These are phyloP conservation scores for Carex myosuroides DNA, from an alignment of 176 grass and related monocot genomes.

Conservation along the genomic window DNA sequence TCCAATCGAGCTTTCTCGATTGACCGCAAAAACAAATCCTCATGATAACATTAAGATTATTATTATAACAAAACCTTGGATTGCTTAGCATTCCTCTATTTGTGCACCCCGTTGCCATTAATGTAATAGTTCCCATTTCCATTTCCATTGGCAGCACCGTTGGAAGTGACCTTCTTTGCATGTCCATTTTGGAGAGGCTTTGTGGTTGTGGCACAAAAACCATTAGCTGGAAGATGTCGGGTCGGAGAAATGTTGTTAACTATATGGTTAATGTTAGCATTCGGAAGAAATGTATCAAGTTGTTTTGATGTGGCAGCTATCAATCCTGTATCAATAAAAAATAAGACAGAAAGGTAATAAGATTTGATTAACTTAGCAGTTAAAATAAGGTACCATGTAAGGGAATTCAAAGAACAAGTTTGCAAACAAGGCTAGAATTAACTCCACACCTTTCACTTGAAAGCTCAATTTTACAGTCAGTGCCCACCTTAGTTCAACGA, in stretches of 20 bases:
- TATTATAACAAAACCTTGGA: conserved; percentile 22
- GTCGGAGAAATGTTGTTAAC: neutral
- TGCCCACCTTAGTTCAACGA: neutral
- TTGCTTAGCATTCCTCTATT: conserved; percentile 19
- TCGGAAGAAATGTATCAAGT: conserved; percentile 37
- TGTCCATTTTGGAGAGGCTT: conserved; percentile 56
- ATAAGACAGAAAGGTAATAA: neutral
- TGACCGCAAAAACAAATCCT: conserved; percentile 29
- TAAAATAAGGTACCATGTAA: neutral
- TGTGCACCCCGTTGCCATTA: conserved; percentile 82
- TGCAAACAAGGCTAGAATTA: neutral
- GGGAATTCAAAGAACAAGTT: neutral
- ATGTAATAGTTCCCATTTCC: conserved; percentile 47
- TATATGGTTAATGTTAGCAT: conserved; percentile 11
- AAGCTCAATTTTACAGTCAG: neutral
- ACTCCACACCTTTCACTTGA: neutral
- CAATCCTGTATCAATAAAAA: conserved; percentile 46
- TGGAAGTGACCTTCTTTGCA: conserved; percentile 33
- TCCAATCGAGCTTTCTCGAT: conserved; percentile 39
- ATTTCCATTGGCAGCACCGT: conserved; percentile 32
- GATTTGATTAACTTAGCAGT: neutral
- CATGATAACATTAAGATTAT: conserved; percentile 35
- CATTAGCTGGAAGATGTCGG: conserved; percentile 33
- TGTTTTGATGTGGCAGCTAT: conserved; percentile 70
- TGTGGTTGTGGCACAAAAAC: conserved; percentile 7